Evolutionary conservation across 345 rosid genomes (phyloP).

Genomic region (Gossypium turneri): DNA sequence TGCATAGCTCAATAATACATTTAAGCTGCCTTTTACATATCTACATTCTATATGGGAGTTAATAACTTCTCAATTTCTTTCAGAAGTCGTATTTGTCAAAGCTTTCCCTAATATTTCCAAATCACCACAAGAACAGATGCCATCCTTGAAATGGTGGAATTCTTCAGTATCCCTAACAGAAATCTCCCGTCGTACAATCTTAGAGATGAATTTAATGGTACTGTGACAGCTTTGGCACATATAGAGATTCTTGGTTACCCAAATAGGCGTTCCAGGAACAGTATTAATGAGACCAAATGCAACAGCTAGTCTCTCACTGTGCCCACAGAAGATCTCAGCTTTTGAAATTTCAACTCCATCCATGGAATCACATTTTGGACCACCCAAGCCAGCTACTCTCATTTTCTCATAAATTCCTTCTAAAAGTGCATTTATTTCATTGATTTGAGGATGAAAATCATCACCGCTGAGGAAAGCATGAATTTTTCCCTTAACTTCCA

Average conservation of each 20-base stretch:
- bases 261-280: conserved; percentile 62
- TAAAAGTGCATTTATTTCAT: conserved; percentile 54
- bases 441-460: conserved; percentile 49
- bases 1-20: not conserved
- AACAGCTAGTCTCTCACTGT: conserved; percentile 76
- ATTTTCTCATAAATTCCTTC: conserved; percentile 60
- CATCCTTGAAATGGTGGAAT: conserved; percentile 76
- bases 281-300: conserved; percentile 69
- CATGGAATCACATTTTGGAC: conserved; percentile 29
- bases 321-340: conserved; percentile 76
- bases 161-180: conserved; percentile 74
- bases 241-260: conserved; percentile 77
- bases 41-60: not conserved
- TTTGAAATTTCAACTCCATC: conserved; percentile 54
- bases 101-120: conserved; percentile 39
- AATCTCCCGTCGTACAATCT: conserved; percentile 65
- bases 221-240: conserved; percentile 72
- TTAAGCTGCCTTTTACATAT: conserved; percentile 10
- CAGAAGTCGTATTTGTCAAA: conserved; percentile 4
- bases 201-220: conserved; percentile 61
- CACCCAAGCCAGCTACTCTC: conserved; percentile 34
- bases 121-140: conserved; percentile 75
- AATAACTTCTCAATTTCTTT: not conserved
- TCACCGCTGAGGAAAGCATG: conserved; percentile 79
- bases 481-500: conserved; percentile 69